Evolutionary conservation across 2,329 filamentous ascomycete species (phyloP).

Genomic region (Pestalotiopsis sp.): DNA sequence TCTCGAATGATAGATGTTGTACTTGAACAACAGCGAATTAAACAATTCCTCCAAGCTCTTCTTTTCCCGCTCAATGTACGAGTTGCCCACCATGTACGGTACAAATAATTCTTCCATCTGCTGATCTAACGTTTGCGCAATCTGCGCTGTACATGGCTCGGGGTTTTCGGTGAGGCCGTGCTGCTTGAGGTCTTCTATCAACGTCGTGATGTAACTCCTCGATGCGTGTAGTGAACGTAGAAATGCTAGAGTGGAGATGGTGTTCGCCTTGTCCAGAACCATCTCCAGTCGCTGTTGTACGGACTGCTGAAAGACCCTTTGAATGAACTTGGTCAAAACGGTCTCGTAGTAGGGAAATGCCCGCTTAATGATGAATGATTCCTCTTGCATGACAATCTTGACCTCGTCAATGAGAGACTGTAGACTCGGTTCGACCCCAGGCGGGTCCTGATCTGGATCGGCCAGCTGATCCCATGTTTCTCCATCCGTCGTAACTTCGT

Average conservation of each 20-base stretch:
- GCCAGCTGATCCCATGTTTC: conserved; percentile 89
- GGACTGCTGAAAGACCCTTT: conserved; percentile 96
- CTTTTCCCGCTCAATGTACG: conserved; percentile 71
- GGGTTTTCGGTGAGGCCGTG: conserved; percentile 96
- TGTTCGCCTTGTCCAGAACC: conserved; percentile 92
- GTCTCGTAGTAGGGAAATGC: conserved; percentile 97
- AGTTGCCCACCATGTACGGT: conserved; percentile 69
- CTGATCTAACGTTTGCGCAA: conserved; percentile 73
- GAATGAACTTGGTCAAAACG: conserved; percentile 88
- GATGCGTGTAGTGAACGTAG: conserved; percentile 89
- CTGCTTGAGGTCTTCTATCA: conserved; percentile 91
- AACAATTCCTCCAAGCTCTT: conserved; percentile 78
- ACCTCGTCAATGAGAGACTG: conserved; percentile 94
- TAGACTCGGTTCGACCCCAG: conserved; percentile 87
- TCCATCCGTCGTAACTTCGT: conserved; percentile 76
- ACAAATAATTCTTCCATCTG: conserved; percentile 79
- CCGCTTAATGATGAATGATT: conserved; percentile 94
- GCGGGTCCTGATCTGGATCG: conserved; percentile 90
- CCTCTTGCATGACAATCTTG: conserved; percentile 92
- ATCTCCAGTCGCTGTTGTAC: conserved; percentile 95
- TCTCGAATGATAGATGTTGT: conserved; percentile 89
- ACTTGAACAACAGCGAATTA: conserved; percentile 93
- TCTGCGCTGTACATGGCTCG: conserved; percentile 85
- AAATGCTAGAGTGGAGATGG: conserved; percentile 89
- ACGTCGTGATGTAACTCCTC: conserved; percentile 79